These are phyloP conservation scores for Pyrenophora graminea DNA, from an alignment of 2,329 filamentous ascomycete species.

Conservation along the genomic window DNA sequence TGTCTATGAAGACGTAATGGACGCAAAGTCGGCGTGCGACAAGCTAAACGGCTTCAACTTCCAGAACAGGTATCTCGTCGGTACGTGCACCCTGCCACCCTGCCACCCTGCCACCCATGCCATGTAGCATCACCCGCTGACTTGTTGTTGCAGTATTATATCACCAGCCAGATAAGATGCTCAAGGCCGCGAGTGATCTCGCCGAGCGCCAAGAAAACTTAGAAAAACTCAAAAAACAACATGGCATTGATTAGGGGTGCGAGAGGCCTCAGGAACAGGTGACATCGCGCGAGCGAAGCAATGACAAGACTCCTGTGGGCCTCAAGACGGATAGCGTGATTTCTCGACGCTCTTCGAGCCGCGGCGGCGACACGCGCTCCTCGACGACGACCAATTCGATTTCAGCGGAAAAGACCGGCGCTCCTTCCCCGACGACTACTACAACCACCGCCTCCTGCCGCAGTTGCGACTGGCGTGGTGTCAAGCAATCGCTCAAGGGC, in stretches of 20 bases:
- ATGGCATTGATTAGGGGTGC: constrained; percentile 86
- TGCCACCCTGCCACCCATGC: neutral
- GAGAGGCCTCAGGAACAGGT: constrained; percentile 54
- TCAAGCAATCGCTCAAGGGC: constrained; percentile 38
- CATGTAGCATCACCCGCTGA: constrained; percentile 9
- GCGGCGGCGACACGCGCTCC: constrained; percentile 23
- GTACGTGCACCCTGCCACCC: constrained; percentile 57
- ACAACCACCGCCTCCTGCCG: constrained; percentile 32
- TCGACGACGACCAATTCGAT: constrained; percentile 31
- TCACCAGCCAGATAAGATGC: constrained; percentile 78
- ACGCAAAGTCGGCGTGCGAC: constrained; percentile 98
- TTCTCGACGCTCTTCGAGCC: constrained; percentile 33
- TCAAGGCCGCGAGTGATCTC: constrained; percentile 89
- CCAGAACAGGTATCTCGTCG: constrained; percentile 97
- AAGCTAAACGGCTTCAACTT: constrained; percentile 99
- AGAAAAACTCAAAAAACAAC: constrained; percentile 96
- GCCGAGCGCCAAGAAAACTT: constrained; percentile 93
- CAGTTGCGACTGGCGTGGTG: constrained; percentile 38
- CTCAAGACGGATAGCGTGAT: constrained; percentile 39
- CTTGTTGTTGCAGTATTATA: constrained; percentile 62
- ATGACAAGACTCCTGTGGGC: constrained; percentile 43
- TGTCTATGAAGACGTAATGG: constrained; percentile 98
- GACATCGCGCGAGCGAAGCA: constrained; percentile 38
- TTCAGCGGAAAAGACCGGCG: constrained; percentile 29
- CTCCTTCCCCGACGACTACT: constrained; percentile 16